These are phyloP conservation scores for Lenwebbia sp. DNA, from an alignment of 345 rosid genomes.

Conservation along the genomic window DNA sequence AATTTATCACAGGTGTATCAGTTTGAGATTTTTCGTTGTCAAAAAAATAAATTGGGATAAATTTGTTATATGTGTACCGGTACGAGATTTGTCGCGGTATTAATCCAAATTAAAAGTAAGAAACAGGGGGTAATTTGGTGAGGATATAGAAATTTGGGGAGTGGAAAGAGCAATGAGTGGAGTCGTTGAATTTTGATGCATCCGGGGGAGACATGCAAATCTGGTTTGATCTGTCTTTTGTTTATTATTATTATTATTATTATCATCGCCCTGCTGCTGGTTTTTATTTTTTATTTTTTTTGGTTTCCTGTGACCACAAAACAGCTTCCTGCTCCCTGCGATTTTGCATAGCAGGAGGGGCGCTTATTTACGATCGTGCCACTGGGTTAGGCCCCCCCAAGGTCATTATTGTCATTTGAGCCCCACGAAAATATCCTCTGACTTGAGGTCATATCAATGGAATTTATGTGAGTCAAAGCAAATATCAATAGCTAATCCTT, in stretches of 20 bases:
- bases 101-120: too few relatives aligned
- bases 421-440: not conserved
- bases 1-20: too few relatives aligned
- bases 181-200: conserved; percentile 7
- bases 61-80: too few relatives aligned
- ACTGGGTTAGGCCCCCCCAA: not conserved
- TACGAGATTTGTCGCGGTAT: too few relatives aligned
- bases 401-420: not conserved
- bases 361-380: not conserved
- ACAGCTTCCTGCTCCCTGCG: not conserved
- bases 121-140: not conserved
- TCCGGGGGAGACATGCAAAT: conserved; percentile 3
- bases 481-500: not conserved
- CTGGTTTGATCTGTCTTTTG: not conserved
- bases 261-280: not conserved
- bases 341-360: not conserved
- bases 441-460: not conserved
- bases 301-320: not conserved
- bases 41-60: too few relatives aligned
- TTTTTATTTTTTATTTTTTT: not conserved
- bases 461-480: not conserved
- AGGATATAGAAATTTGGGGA: not conserved
- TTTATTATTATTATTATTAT: not conserved
- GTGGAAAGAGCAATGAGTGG: conserved; percentile 5
- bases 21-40: too few relatives aligned